Evolutionary conservation across 2,329 filamentous ascomycete genomes (phyloP).

Genomic region (Diaporthe australafricana): DNA sequence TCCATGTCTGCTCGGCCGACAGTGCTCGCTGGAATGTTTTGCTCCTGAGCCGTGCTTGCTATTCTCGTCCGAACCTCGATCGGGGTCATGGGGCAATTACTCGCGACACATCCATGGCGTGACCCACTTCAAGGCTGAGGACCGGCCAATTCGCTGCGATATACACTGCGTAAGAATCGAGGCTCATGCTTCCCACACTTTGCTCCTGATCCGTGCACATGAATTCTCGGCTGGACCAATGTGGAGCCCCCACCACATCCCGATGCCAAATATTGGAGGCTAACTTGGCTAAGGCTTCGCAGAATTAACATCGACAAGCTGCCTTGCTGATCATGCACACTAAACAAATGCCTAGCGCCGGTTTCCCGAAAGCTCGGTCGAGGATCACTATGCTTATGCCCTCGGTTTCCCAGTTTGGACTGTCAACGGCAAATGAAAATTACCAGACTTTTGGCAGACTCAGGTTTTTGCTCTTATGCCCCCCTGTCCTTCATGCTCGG

Average conservation of each 20-base stretch:
- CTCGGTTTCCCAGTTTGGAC: not conserved
- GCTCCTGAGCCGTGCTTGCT: constrained; percentile 5
- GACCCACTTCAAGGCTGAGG: not conserved
- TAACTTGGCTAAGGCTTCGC: too few relatives aligned
- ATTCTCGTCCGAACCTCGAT: constrained; percentile 19
- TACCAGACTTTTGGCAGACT: too few relatives aligned
- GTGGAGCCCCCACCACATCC: constrained; percentile 1
- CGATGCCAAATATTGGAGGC: not conserved
- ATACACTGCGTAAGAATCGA: constrained; percentile 19
- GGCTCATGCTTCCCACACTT: constrained; percentile 3
- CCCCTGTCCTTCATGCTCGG: not conserved
- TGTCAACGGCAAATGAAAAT: not conserved
- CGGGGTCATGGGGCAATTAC: constrained; percentile 2
- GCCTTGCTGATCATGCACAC: too few relatives aligned
- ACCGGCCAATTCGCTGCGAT: not conserved
- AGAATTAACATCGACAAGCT: too few relatives aligned
- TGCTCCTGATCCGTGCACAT: constrained; percentile 16
- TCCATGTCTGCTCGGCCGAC: constrained; percentile 1
- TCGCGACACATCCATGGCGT: not conserved
- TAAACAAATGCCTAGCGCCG: not conserved
- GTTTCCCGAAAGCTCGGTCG: not conserved
- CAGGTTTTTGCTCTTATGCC: not conserved
- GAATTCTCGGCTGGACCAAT: not conserved
- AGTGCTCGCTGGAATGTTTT: constrained; percentile 1
- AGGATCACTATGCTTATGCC: not conserved